Conservation (phyloP, 2,329 filamentous ascomycete species). For the Dissoconium aciculare region DNA sequence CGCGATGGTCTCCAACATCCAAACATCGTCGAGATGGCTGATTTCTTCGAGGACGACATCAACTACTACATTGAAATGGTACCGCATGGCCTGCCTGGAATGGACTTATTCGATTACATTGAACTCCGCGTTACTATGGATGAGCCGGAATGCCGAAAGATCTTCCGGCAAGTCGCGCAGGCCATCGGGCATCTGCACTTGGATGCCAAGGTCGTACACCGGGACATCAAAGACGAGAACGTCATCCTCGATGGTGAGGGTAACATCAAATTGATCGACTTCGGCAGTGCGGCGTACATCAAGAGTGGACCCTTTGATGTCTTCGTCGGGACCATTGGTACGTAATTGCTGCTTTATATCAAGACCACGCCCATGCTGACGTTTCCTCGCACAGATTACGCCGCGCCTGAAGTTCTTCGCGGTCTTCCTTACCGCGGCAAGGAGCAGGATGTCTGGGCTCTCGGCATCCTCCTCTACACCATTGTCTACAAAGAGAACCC, state of each 20-base stretch:
- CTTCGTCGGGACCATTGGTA: slow-evolving; percentile 96
- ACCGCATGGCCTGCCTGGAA: slow-evolving; percentile 84
- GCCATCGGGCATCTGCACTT: slow-evolving; percentile 85
- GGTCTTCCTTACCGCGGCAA: slow-evolving; percentile 86
- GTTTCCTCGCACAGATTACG: slow-evolving; percentile 55
- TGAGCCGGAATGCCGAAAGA: slow-evolving; percentile 81
- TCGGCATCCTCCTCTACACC: slow-evolving; percentile 93
- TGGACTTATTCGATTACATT: slow-evolving; percentile 99
- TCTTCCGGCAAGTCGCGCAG: slow-evolving; percentile 82
- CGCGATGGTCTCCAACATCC: slow-evolving; percentile 50
- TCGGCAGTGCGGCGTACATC: slow-evolving; percentile 95
- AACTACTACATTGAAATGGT: slow-evolving; percentile 99
- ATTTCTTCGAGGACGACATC: slow-evolving; percentile 59
- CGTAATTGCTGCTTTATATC: slow-evolving; percentile 21
- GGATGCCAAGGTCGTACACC: slow-evolving; percentile 81
- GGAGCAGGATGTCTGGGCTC: slow-evolving; percentile 95
- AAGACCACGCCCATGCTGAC: slow-evolving; percentile 3
- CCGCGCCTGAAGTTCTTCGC: slow-evolving; percentile 90
- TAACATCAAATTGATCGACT: slow-evolving; percentile 93
- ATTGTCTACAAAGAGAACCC: slow-evolving; percentile 99
- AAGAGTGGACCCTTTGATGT: slow-evolving; percentile 97
- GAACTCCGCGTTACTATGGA: slow-evolving; percentile 94
- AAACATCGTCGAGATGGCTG: slow-evolving; percentile 55
- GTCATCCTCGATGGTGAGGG: slow-evolving; percentile 91
- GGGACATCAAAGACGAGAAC: slow-evolving; percentile 98